These are phyloP conservation scores for Adansonia grandidieri DNA, from an alignment of 441 rosid species.

Conservation along the genomic window DNA sequence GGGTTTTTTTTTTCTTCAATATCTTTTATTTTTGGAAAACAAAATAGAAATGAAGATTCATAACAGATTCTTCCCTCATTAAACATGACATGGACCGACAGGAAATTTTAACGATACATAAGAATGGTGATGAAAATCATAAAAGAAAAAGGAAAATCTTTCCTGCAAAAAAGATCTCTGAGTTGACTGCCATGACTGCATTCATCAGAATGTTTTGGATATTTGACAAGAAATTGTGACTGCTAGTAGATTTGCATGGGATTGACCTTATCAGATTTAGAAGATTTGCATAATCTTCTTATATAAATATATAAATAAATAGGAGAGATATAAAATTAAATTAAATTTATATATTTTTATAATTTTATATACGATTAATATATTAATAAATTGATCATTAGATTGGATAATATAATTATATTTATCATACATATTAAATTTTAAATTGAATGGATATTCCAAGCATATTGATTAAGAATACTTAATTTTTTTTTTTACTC, in stretches of 20 bases:
- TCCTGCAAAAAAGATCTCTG: background rate
- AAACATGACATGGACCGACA: slow-evolving; percentile 2
- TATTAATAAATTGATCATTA: no score
- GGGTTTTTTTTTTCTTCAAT: background rate
- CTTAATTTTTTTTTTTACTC: no score
- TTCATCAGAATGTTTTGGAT: slow-evolving; percentile 16
- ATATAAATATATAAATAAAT: background rate
- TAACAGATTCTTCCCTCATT: background rate
- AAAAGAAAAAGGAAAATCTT: background rate
- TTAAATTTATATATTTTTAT: no score
- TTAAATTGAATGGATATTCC: no score
- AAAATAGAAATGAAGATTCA: background rate
- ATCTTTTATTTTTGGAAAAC: background rate
- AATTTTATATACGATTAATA: no score
- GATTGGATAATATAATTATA: no score
- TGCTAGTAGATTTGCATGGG: background rate
- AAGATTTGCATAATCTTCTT: slow-evolving; percentile 13
- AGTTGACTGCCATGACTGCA: slow-evolving; percentile 20
- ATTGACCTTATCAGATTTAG: slow-evolving; percentile 16
- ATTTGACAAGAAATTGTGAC: slow-evolving; percentile 12
- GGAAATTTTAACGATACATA: background rate
- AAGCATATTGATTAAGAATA: no score
- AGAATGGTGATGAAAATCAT: background rate
- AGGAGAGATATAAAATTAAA: no score
- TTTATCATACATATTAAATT: no score